These are phyloP conservation scores for Ramalina peruviana DNA, from an alignment of 495 filamentous ascomycete genomes.

Conservation along the genomic window DNA sequence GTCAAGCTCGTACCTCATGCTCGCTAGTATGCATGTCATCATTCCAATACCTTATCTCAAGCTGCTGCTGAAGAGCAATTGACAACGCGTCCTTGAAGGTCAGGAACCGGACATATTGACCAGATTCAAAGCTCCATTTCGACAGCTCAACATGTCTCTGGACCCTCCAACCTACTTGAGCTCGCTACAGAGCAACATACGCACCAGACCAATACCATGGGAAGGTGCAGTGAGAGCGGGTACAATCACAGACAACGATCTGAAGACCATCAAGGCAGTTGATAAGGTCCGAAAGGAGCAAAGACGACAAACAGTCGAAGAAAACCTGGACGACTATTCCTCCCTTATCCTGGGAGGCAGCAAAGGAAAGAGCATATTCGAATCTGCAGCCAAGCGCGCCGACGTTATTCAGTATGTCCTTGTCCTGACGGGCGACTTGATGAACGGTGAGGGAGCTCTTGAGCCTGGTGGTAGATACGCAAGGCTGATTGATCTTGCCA, in stretches of 20 bases:
- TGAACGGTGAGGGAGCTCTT: constrained; percentile 47
- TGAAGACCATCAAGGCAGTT: constrained; percentile 92
- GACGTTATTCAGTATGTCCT: constrained; percentile 93
- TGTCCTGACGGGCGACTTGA: constrained; percentile 74
- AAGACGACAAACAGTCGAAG: constrained; percentile 65
- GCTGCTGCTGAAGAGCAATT: background rate
- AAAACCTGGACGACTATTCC: constrained; percentile 63
- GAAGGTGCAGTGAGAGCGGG: constrained; percentile 89
- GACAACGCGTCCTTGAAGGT: background rate
- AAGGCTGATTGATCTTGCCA: constrained; percentile 25
- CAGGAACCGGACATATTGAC: background rate
- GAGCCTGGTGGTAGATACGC: background rate
- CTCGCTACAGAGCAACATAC: constrained; percentile 89
- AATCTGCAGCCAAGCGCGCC: constrained; percentile 59
- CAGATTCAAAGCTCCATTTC: background rate
- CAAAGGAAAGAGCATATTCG: constrained; percentile 61
- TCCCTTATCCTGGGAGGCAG: constrained; percentile 63
- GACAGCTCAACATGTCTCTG: constrained; percentile 52
- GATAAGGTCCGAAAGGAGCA: constrained; percentile 91
- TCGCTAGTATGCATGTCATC: no score
- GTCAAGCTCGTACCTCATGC: background rate
- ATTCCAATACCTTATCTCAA: background rate
- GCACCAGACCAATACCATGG: constrained; percentile 89
- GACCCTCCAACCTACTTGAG: constrained; percentile 83
- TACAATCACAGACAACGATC: constrained; percentile 84